These are phyloP conservation scores for Cytospora schulzeri DNA, from an alignment of 2,329 filamentous ascomycete species.

Conservation along the genomic window DNA sequence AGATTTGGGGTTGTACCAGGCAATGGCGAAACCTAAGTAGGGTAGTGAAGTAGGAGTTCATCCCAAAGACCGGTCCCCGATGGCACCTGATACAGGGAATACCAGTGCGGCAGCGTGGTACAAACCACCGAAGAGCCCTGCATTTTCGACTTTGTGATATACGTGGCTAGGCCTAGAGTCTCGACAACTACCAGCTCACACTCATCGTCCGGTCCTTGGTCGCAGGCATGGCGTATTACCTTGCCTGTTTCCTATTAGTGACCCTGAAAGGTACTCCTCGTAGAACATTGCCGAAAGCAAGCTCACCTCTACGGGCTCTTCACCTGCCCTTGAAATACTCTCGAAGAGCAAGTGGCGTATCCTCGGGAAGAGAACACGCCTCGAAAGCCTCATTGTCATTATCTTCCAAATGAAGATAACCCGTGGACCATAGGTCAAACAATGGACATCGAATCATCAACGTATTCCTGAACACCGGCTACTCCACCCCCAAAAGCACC, in stretches of 20 bases:
- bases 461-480: not conserved
- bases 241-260: not conserved
- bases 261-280: not conserved
- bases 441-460: not conserved
- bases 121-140: not conserved
- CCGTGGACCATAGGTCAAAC: not conserved
- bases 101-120: not conserved
- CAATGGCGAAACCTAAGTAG: not conserved
- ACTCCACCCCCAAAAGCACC: not conserved
- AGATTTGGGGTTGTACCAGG: not conserved
- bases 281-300: not conserved
- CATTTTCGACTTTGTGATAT: not conserved
- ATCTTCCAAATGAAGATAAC: not conserved
- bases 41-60: too few relatives aligned
- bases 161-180: not conserved
- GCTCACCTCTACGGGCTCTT: not conserved
- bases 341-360: not conserved
- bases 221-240: not conserved
- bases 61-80: too few relatives aligned
- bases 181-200: not conserved
- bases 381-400: not conserved
- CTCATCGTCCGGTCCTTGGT: not conserved
- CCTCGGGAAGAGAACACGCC: too few relatives aligned
- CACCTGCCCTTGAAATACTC: not conserved
- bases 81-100: not conserved